Evolutionary conservation across 306 rosid species (phyloP).

Genomic region (Vigna reflexopilosa): DNA sequence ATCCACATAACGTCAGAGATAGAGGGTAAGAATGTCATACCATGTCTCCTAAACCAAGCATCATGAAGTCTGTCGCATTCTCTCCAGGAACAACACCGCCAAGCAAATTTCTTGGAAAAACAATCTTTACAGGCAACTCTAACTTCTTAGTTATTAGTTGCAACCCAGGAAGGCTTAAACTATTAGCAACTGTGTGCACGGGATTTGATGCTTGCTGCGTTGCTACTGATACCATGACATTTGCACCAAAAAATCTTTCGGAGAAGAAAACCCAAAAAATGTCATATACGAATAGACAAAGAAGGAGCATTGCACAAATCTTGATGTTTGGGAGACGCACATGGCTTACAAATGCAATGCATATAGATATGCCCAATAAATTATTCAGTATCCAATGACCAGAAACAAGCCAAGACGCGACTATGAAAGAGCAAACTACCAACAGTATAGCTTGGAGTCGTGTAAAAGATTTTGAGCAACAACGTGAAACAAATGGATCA

Average conservation of each 20-base stretch:
- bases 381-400: conserved; percentile 97
- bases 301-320: conserved; percentile 94
- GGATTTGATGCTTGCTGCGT: conserved; percentile 97
- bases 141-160: conserved; percentile 92
- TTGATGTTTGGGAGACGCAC: conserved; percentile 96
- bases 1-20: not conserved
- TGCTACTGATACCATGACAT: conserved; percentile 99
- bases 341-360: conserved; percentile 96
- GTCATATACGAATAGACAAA: conserved; percentile 88
- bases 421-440: conserved; percentile 64
- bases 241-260: conserved; percentile 94
- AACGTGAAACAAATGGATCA: conserved; percentile 90
- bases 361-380: conserved; percentile 90
- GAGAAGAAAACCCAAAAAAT: conserved; percentile 99
- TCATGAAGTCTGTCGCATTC: conserved; percentile 87
- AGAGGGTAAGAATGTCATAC: conserved; percentile 56
- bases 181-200: conserved; percentile 94
- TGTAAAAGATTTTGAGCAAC: conserved; percentile 93
- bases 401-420: conserved; percentile 93
- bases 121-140: conserved; percentile 98
- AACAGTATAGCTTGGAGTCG: conserved; percentile 74
- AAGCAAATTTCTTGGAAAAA: conserved; percentile 90
- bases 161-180: conserved; percentile 94
- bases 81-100: conserved; percentile 80
- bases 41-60: conserved; percentile 99